Conservation (phyloP, 176 grass and related monocot genomes). For the Pontederia crassipes region DNA sequence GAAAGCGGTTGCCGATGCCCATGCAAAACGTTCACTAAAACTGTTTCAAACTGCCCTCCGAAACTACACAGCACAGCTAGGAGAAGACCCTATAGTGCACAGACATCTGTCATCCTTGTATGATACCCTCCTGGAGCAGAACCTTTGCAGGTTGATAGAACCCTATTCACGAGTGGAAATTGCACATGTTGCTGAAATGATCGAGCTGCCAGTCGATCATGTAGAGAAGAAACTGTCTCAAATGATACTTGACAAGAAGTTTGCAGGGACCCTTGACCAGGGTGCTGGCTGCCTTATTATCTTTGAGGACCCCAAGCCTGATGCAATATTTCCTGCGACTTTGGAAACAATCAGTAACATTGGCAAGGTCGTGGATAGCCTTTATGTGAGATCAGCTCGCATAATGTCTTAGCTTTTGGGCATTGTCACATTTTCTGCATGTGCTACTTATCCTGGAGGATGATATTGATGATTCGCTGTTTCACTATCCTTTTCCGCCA, state of each 20-base stretch:
- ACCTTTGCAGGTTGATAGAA: slow-evolving; percentile 71
- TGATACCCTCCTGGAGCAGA: slow-evolving; percentile 78
- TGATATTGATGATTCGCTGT: too few relatives aligned
- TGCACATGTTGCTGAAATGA: slow-evolving; percentile 55
- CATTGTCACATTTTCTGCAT: not conserved
- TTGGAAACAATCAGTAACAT: slow-evolving; percentile 70
- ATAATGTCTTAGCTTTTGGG: slow-evolving; percentile 48
- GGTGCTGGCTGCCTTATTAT: slow-evolving; percentile 79
- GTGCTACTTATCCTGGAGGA: too few relatives aligned
- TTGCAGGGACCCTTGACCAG: slow-evolving; percentile 67
- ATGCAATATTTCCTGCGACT: slow-evolving; percentile 71
- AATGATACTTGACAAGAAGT: slow-evolving; percentile 87
- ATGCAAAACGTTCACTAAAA: slow-evolving; percentile 62
- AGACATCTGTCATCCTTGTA: slow-evolving; percentile 74
- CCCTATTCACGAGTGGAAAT: slow-evolving; percentile 77
- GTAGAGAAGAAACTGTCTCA: slow-evolving; percentile 83
- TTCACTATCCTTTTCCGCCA: too few relatives aligned
- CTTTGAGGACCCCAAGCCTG: slow-evolving; percentile 56
- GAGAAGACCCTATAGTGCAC: slow-evolving; percentile 72
- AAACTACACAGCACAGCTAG: slow-evolving; percentile 57
- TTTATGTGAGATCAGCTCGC: slow-evolving; percentile 69
- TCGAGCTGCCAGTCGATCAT: slow-evolving; percentile 51
- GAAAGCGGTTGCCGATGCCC: slow-evolving; percentile 66
- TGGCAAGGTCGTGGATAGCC: slow-evolving; percentile 67
- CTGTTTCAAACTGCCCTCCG: slow-evolving; percentile 66